Evolutionary conservation across 371 early-diverging fungal genomes (phyloP), one percentile per base, ranked within the genome.

Genomic region (Zychaea mexicana): DNA sequence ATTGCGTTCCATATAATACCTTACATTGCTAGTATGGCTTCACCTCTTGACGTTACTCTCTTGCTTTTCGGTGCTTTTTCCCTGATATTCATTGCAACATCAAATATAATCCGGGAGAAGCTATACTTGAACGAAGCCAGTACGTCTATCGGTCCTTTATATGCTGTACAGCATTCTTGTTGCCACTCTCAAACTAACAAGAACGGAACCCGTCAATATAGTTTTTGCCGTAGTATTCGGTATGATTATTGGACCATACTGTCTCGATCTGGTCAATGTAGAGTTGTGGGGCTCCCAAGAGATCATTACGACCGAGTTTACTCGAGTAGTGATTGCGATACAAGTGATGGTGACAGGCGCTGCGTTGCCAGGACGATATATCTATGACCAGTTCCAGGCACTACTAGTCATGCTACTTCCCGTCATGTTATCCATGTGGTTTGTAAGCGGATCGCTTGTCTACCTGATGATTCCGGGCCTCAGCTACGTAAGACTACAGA

Each of bases 81-180:
- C 57, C 73, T 93, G 12, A 36, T 90, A 17, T 95, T 91, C 64
- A 94, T 95, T 2, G 79, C 95, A 17, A 77, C 92, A 45, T 97
- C 98, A 7, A 77, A 96, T 47, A 74, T 93, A 59, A 82, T 96
- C 57, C 97, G 96, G 72, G 96, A 98, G 65, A 83, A 87, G 9
- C 85, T 97, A 9, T 96, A 90, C 77, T 61, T 99, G 53, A 91
- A 94, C 36, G 98, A 98, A 83, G 88, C 96, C 27, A 79, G 89
- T 89, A 83, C 77, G 85, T 73, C 3, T 15, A 9, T 64, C 24
- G 36, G n/a, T 28, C 27, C 19, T 38, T 17, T 1, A 42, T 12
- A 42, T 12, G n/a, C 3, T n/a, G n/a, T n/a, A n/a, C n/a, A n/a
- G n/a, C n/a, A n/a, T n/a, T n/a, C n/a, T n/a, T n/a, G n/a, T n/a